Conservation (phyloP, 768 basidiomycete genomes). For the Leccinum rimulosum region DNA sequence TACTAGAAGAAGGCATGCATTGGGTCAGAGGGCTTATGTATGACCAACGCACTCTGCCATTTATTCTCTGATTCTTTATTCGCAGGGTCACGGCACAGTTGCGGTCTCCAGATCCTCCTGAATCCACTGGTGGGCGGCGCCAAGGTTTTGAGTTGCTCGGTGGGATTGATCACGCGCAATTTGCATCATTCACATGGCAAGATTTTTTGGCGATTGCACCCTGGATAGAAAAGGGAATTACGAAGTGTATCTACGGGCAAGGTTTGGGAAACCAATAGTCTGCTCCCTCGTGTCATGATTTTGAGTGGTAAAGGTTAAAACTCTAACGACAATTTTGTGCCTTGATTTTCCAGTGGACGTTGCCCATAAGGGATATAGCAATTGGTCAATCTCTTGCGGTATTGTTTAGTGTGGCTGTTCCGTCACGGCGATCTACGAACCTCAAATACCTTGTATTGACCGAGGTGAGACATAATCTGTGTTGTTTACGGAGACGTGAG, state of each 20-base stretch:
- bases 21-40: conserved; percentile 78
- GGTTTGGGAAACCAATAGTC: conserved; percentile 57
- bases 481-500: conserved; percentile 16
- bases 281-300: background rate
- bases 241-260: conserved; percentile 63
- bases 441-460: conserved; percentile 22
- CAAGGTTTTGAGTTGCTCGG: conserved; percentile 51
- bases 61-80: conserved; percentile 9
- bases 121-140: conserved; percentile 34
- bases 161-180: conserved; percentile 53
- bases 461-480: conserved; percentile 33
- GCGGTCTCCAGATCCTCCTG: conserved; percentile 41
- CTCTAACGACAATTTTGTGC: conserved; percentile 1
- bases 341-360: conserved; percentile 4
- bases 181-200: conserved; percentile 65
- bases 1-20: conserved; percentile 57
- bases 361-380: background rate
- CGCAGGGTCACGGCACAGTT: conserved; percentile 64
- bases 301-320: background rate
- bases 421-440: background rate
- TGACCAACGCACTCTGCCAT: conserved; percentile 13
- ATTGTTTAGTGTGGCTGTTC: conserved; percentile 20
- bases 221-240: conserved; percentile 70
- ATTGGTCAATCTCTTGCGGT: background rate
- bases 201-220: conserved; percentile 74